Evolutionary conservation across 2,329 filamentous ascomycete species (phyloP).

Genomic region (Diaporthe ampelina): DNA sequence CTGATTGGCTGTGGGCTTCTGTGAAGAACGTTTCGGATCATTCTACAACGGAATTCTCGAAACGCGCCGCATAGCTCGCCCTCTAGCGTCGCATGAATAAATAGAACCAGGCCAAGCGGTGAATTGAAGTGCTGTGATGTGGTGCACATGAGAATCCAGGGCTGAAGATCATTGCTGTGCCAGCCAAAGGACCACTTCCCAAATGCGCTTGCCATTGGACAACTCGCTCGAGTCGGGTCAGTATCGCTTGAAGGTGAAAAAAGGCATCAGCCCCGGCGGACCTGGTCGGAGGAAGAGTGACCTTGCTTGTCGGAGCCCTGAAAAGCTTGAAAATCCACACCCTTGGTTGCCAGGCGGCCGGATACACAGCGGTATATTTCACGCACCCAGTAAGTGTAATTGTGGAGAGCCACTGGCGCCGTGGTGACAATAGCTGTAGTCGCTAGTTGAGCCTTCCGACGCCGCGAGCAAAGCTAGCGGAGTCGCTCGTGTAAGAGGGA

Average conservation of each 20-base stretch:
- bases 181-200: not conserved
- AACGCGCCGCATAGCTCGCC: constrained; percentile 8
- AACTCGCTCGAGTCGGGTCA: not conserved
- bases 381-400: not conserved
- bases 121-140: not conserved
- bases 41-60: constrained; percentile 24
- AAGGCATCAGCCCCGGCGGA: not conserved
- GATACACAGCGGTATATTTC: not conserved
- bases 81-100: constrained; percentile 21
- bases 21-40: constrained; percentile 26
- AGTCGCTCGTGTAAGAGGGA: not conserved
- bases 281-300: not conserved
- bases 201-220: not conserved
- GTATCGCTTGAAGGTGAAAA: not conserved
- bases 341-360: not conserved
- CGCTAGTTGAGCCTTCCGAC: not conserved
- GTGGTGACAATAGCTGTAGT: not conserved
- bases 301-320: not conserved
- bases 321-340: too few relatives aligned
- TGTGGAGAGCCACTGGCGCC: not conserved
- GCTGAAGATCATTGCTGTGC: not conserved
- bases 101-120: constrained; percentile 9
- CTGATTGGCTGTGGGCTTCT: constrained; percentile 29
- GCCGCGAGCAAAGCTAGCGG: not conserved
- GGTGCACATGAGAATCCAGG: not conserved